Conservation (phyloP, 371 early-diverging fungal genomes). For the Circinella minor region DNA sequence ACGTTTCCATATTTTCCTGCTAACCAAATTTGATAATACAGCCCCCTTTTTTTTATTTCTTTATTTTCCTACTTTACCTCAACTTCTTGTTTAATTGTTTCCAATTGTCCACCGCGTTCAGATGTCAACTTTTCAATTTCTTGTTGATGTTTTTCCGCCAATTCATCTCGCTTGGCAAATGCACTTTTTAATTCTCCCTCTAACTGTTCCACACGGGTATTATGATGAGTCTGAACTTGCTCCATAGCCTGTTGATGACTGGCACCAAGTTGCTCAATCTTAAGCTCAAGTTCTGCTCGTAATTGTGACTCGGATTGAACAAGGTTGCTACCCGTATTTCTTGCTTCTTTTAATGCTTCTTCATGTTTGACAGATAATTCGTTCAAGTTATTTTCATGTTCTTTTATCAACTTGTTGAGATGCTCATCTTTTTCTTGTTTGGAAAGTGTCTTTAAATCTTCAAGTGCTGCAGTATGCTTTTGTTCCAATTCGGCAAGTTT, state of each 20-base stretch:
- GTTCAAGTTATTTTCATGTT: constrained; percentile 25
- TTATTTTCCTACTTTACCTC: constrained; percentile 19
- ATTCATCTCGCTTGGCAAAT: constrained; percentile 26
- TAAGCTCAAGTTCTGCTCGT: constrained; percentile 39
- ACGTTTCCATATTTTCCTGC: not conserved
- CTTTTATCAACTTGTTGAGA: not conserved
- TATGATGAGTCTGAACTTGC: constrained; percentile 41
- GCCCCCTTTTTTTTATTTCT: not conserved
- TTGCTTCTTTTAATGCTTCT: constrained; percentile 25
- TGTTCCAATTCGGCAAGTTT: constrained; percentile 11
- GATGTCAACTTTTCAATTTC: constrained; percentile 25
- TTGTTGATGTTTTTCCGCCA: constrained; percentile 29
- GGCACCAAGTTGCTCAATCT: constrained; percentile 34
- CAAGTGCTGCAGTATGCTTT: constrained; percentile 23
- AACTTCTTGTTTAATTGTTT: constrained; percentile 38
- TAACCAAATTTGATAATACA: no score
- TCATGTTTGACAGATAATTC: constrained; percentile 25
- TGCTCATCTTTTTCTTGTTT: not conserved
- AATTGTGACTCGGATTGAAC: constrained; percentile 37
- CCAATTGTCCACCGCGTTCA: constrained; percentile 32
- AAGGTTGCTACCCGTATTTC: constrained; percentile 21
- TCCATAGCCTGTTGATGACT: constrained; percentile 47
- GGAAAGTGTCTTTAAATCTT: constrained; percentile 6
- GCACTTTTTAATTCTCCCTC: constrained; percentile 34
- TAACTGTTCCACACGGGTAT: constrained; percentile 29